Base-by-base conservation (phyloP, 768 basidiomycete species). In the Butyriboletus loyo region DNA sequence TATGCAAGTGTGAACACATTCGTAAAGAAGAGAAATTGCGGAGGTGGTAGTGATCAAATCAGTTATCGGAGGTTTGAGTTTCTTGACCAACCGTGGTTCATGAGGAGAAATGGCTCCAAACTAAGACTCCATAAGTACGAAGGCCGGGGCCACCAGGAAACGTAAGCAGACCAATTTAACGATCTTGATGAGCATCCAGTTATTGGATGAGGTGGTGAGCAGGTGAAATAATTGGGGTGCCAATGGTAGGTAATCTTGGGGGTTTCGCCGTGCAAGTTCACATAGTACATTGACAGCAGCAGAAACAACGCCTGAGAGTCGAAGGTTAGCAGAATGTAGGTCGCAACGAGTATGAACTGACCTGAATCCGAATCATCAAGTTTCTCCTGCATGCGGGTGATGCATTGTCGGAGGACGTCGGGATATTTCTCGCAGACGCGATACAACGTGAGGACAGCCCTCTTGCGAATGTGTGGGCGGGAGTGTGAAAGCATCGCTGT, bases 161-260 rank as follows among this genome's bases (percentile, higher is more conserved):
- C 38, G n/a, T 27, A 14, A 52, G 64, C 79, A 62, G 69, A 94
- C 96, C 69, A 98, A 71, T 73, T 99, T 99, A 67, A 98, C 86
- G 49, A 98, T 87, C 73, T 99, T 99, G 70, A 99, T 99, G 53
- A 99, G 80, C 92, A 98, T 96, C 97, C 97, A 99, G 62, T 99
- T 99, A 69, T 99, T 98, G 10, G 90, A 88, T 11, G 93, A 93
- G 2, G 87, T 92, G 0, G 92, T 97, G 53, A 99, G 74, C 11
- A 98, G 79, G 62, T 90, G 92, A 69, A 98, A 99, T 49, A 98
- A 70, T 60, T 90, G 89, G 10, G 97, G 97, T 2, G 96, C 97
- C 36, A 99, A 72, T 4, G 85, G 77, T 8, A 99, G 77, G 65
- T 92, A 94, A 54, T 89, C 88, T 53, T 75, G 72, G 8, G 95